Conservation (phyloP, 192 early-diverging fungal genomes). For the Backusella macrospora region DNA sequence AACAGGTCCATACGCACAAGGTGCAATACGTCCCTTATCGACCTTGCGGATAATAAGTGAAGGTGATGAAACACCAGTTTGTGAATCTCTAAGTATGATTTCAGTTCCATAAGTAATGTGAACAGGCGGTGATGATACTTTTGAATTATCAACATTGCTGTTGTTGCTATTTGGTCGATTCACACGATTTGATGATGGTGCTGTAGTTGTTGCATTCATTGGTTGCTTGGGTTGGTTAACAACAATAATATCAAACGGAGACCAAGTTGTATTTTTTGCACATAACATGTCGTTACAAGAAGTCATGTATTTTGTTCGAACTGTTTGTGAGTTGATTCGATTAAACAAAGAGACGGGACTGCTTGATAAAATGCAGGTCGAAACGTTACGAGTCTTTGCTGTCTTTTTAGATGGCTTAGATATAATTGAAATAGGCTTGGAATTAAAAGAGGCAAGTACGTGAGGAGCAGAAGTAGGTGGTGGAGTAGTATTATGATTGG, state of each 20-base stretch:
- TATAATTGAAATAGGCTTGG: conserved; percentile 80
- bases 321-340: conserved; percentile 90
- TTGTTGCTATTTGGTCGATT: background rate
- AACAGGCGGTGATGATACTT: background rate
- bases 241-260: conserved; percentile 59
- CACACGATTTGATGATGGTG: background rate
- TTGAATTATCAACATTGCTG: background rate
- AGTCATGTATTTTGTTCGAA: conserved; percentile 83
- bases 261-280: conserved; percentile 63
- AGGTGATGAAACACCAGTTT: conserved; percentile 65
- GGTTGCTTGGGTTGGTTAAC: conserved; percentile 31
- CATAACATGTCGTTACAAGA: conserved; percentile 60
- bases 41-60: conserved; percentile 81
- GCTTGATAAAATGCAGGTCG: conserved; percentile 75
- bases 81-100: conserved; percentile 69
- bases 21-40: conserved; percentile 72
- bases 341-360: conserved; percentile 88
- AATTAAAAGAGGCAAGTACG: conserved; percentile 62
- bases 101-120: conserved; percentile 65
- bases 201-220: background rate
- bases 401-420: conserved; percentile 95
- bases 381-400: conserved; percentile 77
- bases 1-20: conserved; percentile 69
- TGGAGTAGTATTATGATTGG: background rate
- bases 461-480: background rate